A percentile compares a stretch with the other conserved stretches of the same genome.
These are phyloP conservation scores for Volvox reticuliferus DNA, from an alignment of 139 green algal species.

Conservation along the genomic window DNA sequence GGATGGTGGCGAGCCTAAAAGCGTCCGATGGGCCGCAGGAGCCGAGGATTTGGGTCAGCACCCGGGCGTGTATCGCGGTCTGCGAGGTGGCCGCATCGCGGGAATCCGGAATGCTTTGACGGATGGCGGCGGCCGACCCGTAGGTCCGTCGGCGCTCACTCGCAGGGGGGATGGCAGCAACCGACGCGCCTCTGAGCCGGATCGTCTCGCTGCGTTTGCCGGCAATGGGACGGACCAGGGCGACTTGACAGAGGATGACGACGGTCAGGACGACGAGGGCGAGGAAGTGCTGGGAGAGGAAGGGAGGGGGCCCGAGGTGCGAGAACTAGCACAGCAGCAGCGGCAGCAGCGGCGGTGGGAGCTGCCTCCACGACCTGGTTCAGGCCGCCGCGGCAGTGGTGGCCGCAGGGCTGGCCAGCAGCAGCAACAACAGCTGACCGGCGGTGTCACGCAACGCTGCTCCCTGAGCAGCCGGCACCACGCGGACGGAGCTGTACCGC, in stretches of 20 bases:
- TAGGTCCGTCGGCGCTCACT: no score
- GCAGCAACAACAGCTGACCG: background rate
- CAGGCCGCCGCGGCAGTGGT: background rate
- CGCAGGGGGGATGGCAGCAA: background rate
- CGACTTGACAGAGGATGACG: background rate
- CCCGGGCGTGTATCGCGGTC: slow-evolving; percentile 2
- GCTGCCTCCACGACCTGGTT: background rate
- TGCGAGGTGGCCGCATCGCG: background rate
- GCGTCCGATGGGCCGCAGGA: background rate
- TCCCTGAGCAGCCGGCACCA: no score
- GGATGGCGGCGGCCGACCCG: background rate
- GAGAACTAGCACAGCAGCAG: background rate
- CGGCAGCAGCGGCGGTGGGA: background rate
- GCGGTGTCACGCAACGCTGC: background rate
- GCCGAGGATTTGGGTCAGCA: background rate
- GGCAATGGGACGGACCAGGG: background rate
- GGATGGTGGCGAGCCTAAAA: background rate
- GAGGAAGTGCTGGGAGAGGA: background rate
- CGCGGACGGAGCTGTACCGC: background rate
- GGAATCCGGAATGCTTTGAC: no score
- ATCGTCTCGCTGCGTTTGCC: no score
- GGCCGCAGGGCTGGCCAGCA: background rate
- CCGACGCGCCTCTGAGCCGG: background rate
- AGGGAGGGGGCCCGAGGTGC: background rate
- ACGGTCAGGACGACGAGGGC: background rate